Percentiles rank a stretch among this genome's conserved stretches.
Evolutionary conservation across 352 stramenopile genomes (phyloP).

Genomic region (Pythium aphanidermatum): DNA sequence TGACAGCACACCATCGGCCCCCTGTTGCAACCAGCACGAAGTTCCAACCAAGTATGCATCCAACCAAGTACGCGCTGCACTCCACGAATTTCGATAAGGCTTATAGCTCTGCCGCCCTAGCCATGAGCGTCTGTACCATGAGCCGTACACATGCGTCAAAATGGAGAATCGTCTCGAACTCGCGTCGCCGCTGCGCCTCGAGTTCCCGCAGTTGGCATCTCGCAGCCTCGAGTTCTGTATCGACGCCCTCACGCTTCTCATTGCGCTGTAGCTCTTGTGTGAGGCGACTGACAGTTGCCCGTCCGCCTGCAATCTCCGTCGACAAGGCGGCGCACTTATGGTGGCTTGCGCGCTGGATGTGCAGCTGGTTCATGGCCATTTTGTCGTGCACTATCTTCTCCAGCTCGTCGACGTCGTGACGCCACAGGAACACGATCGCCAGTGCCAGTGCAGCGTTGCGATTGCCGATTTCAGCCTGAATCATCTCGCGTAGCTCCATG

Average conservation of each 20-base stretch:
- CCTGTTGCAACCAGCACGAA: no score
- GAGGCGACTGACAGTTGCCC: no score
- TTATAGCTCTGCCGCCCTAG: no score
- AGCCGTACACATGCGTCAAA: constrained; percentile 6
- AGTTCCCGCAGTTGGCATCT: constrained; percentile 5
- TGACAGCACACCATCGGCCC: no score
- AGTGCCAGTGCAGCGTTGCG: constrained; percentile 30
- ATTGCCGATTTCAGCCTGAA: constrained; percentile 21
- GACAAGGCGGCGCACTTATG: constrained; percentile 10
- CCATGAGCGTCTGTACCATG: constrained; percentile 3
- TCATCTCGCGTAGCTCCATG: constrained; percentile 26
- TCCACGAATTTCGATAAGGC: no score
- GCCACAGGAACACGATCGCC: constrained; percentile 24
- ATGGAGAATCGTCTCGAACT: constrained; percentile 6
- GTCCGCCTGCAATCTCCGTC: no score
- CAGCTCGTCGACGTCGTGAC: neutral
- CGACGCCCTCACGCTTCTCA: neutral
- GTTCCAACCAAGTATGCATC: no score
- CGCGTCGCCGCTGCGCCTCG: neutral
- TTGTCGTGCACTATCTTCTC: neutral
- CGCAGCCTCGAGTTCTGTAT: neutral
- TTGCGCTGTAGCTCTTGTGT: neutral
- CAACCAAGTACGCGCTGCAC: no score
- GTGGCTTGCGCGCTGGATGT: constrained; percentile 7
- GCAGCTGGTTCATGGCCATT: neutral